Conservation (phyloP, 805 yeast genomes). For the Ogataea haglerorum region DNA sequence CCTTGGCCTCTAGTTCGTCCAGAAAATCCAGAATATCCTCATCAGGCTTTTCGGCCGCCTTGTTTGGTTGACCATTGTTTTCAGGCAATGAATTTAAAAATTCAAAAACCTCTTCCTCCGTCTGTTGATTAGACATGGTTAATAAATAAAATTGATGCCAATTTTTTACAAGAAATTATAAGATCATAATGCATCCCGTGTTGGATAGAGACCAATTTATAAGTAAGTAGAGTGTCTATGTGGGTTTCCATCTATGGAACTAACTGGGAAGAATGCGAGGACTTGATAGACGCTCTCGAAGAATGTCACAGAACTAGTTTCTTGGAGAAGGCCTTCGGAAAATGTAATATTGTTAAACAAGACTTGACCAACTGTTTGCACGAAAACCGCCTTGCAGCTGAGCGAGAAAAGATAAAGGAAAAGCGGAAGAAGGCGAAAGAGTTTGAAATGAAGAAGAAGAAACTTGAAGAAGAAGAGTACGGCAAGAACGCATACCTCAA, state of each 20-base stretch:
- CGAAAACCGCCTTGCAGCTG: constrained; percentile 63
- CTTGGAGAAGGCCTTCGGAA: constrained; percentile 68
- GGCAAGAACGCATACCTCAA: constrained; percentile 72
- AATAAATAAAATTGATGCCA: too few species aligned
- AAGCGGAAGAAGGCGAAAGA: constrained; percentile 55
- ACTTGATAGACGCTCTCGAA: constrained; percentile 81
- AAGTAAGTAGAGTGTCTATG: constrained; percentile 21
- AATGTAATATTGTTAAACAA: constrained; percentile 80
- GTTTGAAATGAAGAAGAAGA: constrained; percentile 54
- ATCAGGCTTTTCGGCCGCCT: constrained; percentile 37
- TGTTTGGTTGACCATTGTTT: constrained; percentile 23
- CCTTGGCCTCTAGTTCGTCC: constrained; percentile 70
- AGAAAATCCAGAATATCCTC: constrained; percentile 54
- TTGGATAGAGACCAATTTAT: constrained; percentile 30
- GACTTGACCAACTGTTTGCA: constrained; percentile 78
- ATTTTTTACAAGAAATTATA: constrained; percentile 6
- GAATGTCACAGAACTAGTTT: constrained; percentile 78
- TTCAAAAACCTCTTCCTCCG: constrained; percentile 70
- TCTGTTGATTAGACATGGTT: constrained; percentile 23
- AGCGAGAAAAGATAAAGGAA: constrained; percentile 50
- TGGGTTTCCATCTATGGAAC: neutral
- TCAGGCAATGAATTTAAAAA: constrained; percentile 80
- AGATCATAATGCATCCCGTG: constrained; percentile 30
- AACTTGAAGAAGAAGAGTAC: constrained; percentile 70
- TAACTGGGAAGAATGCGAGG: constrained; percentile 56